Conservation (phyloP, 345 rosid genomes). For the Xanthoceras sorbifolium region DNA sequence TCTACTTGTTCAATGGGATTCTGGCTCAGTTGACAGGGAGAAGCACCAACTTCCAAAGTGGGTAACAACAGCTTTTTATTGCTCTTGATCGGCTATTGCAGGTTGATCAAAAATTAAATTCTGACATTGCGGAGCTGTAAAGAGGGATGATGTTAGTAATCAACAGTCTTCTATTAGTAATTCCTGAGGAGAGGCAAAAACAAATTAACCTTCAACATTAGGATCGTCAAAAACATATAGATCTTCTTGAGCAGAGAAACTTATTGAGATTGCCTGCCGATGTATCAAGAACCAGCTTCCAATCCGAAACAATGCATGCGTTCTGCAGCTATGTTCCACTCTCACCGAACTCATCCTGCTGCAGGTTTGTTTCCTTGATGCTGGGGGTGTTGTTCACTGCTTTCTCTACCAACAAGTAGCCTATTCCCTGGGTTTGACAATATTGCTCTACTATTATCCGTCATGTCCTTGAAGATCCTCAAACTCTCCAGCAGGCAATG, state of each 20-base stretch:
- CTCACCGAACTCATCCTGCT: slow-evolving; percentile 73
- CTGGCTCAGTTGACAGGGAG: slow-evolving; percentile 50
- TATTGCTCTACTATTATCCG: slow-evolving; percentile 82
- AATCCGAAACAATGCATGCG: slow-evolving; percentile 93
- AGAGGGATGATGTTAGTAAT: slow-evolving; percentile 42
- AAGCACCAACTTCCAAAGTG: slow-evolving; percentile 77
- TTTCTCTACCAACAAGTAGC: slow-evolving; percentile 81
- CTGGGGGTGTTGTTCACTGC: slow-evolving; percentile 77
- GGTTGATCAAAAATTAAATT: slow-evolving; percentile 73
- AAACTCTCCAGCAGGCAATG: slow-evolving; percentile 96
- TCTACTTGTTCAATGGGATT: slow-evolving; percentile 76
- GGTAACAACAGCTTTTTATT: slow-evolving; percentile 93
- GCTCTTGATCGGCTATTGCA: slow-evolving; percentile 89
- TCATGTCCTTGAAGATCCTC: slow-evolving; percentile 94
- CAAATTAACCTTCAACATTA: slow-evolving; percentile 55
- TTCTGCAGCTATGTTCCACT: slow-evolving; percentile 83
- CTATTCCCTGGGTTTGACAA: slow-evolving; percentile 93
- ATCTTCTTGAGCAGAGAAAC: slow-evolving; percentile 65
- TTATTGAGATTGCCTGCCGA: slow-evolving; percentile 85
- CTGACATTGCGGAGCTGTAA: slow-evolving; percentile 73
- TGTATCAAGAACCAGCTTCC: slow-evolving; percentile 77
- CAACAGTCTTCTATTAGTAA: slow-evolving; percentile 50
- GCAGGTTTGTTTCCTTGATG: slow-evolving; percentile 88
- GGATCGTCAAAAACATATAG: slow-evolving; percentile 56
- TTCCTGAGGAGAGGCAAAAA: slow-evolving; percentile 73